Evolutionary conservation across 768 basidiomycete genomes (phyloP).

Genomic region (Omphalotus guepiniiformis): DNA sequence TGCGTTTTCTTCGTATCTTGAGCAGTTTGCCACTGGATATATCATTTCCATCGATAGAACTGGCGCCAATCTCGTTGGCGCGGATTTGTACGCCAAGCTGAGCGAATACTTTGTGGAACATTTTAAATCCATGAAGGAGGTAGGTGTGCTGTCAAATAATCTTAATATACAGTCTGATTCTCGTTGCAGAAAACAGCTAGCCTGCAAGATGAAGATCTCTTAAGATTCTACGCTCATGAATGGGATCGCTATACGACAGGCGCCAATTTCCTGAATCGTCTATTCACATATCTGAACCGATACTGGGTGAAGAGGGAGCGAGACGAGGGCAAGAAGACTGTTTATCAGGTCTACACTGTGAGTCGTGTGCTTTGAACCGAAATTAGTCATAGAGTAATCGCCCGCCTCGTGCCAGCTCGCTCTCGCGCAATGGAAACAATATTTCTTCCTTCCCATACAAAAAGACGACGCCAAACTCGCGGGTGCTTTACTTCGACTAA

Average conservation of each 20-base stretch:
- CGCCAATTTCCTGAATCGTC: conserved; percentile 93
- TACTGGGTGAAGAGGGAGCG: conserved; percentile 99
- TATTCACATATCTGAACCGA: conserved; percentile 97
- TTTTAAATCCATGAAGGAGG: conserved; percentile 61
- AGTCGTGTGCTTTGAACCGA: conserved; percentile 20
- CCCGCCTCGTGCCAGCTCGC: conserved; percentile 57
- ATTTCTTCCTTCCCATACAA: conserved; percentile 87
- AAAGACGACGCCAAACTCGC: conserved; percentile 78
- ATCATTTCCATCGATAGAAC: conserved; percentile 35
- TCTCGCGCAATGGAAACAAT: conserved; percentile 92
- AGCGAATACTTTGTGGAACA: conserved; percentile 87
- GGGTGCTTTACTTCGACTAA: conserved; percentile 80
- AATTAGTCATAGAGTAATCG: not conserved
- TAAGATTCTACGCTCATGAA: conserved; percentile 87
- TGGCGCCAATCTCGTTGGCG: conserved; percentile 94
- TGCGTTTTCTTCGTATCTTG: conserved; percentile 45
- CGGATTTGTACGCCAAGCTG: conserved; percentile 94
- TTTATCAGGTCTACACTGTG: conserved; percentile 97
- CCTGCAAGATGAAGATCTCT: conserved; percentile 80
- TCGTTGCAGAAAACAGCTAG: conserved; percentile 62
- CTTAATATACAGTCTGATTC: conserved; percentile 10
- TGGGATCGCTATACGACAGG: conserved; percentile 98
- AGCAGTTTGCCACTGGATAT: conserved; percentile 10
- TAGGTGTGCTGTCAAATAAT: conserved; percentile 13
- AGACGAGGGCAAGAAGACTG: conserved; percentile 92